Percentiles rank a stretch among this genome's conserved stretches.
These are phyloP conservation scores for Austroboletus novae-zelandiae DNA, from an alignment of 1,284 basidiomycete species.

Conservation along the genomic window DNA sequence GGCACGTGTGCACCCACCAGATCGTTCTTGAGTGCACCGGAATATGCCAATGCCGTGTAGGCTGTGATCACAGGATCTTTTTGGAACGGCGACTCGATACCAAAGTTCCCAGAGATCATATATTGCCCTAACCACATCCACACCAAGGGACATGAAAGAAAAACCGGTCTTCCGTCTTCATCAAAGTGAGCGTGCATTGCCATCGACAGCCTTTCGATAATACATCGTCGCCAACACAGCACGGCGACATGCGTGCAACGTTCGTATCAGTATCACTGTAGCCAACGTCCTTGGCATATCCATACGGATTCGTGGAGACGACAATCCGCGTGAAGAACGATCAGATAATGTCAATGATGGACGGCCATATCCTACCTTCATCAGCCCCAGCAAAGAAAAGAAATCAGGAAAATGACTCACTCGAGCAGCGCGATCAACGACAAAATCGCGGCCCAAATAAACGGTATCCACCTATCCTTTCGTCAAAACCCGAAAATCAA, in stretches of 20 bases:
- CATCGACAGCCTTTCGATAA: no score
- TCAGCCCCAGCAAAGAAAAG: conserved; percentile 3
- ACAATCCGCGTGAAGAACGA: not conserved
- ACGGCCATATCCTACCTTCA: conserved; percentile 49
- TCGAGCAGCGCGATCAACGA: conserved; percentile 66
- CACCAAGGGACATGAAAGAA: not conserved
- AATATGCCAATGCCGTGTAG: not conserved
- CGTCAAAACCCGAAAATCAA: not conserved
- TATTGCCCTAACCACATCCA: not conserved
- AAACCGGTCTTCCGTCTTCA: no score
- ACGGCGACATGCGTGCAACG: no score
- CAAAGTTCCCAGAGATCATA: not conserved
- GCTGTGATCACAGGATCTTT: conserved; percentile 6
- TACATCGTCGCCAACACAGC: no score
- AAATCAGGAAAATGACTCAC: conserved; percentile 35
- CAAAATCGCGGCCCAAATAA: conserved; percentile 71
- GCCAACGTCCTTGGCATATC: no score
- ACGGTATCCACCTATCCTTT: conserved; percentile 71
- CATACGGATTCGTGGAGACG: no score
- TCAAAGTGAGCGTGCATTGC: no score
- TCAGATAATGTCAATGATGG: conserved; percentile 54
- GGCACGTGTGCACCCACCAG: no score
- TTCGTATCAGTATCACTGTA: no score
- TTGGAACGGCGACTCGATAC: conserved; percentile 16
- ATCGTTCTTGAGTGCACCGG: conserved; percentile 2